A percentile compares a stretch with the other conserved stretches of the same genome.
phyloP scores from a whole-genome alignment of 106 monocot species.

The Platanthera guangdongensis region DNA sequence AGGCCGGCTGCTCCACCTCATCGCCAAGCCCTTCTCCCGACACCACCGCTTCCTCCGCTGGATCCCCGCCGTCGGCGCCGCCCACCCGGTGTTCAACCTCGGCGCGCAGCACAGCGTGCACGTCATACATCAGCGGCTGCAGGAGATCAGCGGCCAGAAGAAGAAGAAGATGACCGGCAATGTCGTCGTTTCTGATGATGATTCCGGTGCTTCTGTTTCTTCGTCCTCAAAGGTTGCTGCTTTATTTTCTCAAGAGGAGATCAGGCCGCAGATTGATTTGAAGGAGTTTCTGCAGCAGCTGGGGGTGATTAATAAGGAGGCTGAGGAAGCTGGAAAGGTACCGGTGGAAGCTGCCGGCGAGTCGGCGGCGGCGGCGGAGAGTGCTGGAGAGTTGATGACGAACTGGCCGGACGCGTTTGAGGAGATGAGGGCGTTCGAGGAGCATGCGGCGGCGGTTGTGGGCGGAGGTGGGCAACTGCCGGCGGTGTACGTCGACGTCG shows the following conservation, averaged over 20 bases:
- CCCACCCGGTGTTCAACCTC: slow-evolving; percentile 55
- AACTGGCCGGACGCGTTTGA: slow-evolving; percentile 58
- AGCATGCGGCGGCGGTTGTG: slow-evolving; percentile 4
- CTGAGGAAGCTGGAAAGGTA: background rate
- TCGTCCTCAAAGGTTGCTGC: background rate
- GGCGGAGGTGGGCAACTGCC: slow-evolving; percentile 12
- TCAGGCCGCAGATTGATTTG: slow-evolving; percentile 83
- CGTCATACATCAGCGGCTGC: slow-evolving; percentile 73
- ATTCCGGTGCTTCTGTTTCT: background rate
- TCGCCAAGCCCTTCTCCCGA: slow-evolving; percentile 28
- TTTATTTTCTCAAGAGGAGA: background rate
- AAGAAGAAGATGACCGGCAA: slow-evolving; percentile 26
- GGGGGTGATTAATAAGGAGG: slow-evolving; percentile 50
- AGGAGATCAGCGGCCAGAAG: slow-evolving; percentile 73
- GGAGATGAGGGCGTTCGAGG: slow-evolving; percentile 45
- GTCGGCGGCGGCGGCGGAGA: slow-evolving; percentile 4
- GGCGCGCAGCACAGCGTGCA: slow-evolving; percentile 90
- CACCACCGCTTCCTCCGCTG: slow-evolving; percentile 56
- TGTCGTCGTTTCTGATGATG: background rate
- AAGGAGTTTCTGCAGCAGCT: slow-evolving; percentile 85
- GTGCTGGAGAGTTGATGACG: slow-evolving; percentile 20
- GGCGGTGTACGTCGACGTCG: slow-evolving; percentile 4
- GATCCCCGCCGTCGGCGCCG: slow-evolving; percentile 28
- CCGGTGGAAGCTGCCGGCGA: background rate
- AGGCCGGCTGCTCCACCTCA: slow-evolving; percentile 5